A percentile compares a stretch with the other conserved stretches of the same genome.
These are phyloP conservation scores for Claviceps citrina DNA, from an alignment of 2,329 filamentous ascomycete genomes.

Conservation along the genomic window DNA sequence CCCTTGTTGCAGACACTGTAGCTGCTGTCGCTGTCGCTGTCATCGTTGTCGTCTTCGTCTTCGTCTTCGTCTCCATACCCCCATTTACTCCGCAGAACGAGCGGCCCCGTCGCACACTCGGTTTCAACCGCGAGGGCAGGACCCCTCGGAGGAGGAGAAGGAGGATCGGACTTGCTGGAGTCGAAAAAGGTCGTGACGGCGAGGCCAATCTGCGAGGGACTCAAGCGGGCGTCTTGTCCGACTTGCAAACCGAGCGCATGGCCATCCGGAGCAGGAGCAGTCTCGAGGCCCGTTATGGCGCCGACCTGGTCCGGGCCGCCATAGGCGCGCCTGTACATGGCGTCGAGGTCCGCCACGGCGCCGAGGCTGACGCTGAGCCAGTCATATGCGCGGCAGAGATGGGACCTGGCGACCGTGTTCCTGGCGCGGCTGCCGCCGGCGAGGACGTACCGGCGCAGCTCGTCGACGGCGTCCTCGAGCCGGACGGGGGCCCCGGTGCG, in stretches of 20 bases:
- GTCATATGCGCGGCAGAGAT: slow-evolving; percentile 39
- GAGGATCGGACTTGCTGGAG: slow-evolving; percentile 9
- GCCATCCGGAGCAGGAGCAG: not conserved
- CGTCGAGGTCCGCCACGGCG: slow-evolving; percentile 38
- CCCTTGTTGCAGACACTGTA: no score
- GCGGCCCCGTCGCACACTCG: slow-evolving; percentile 15
- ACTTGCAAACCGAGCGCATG: slow-evolving; percentile 10
- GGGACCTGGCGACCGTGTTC: slow-evolving; percentile 33
- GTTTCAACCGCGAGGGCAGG: slow-evolving; percentile 29
- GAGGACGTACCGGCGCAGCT: slow-evolving; percentile 43
- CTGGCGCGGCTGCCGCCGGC: slow-evolving; percentile 33
- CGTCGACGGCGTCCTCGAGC: slow-evolving; percentile 47
- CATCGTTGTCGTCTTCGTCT: slow-evolving; percentile 10
- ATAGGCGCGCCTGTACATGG: slow-evolving; percentile 41
- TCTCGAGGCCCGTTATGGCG: slow-evolving; percentile 28
- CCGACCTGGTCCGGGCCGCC: slow-evolving; percentile 31
- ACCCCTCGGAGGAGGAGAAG: slow-evolving; percentile 13
- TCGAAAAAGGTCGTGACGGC: slow-evolving; percentile 12
- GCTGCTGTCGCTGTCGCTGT: slow-evolving; percentile 22
- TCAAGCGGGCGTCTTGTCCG: slow-evolving; percentile 9
- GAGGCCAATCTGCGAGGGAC: slow-evolving; percentile 9
- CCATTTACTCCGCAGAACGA: slow-evolving; percentile 2
- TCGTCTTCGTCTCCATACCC: not conserved
- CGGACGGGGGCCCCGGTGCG: slow-evolving; percentile 27
- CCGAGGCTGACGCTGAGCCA: slow-evolving; percentile 37